Evolutionary conservation across 345 rosid genomes (phyloP).

Genomic region (Mallotus nudiflorus): DNA sequence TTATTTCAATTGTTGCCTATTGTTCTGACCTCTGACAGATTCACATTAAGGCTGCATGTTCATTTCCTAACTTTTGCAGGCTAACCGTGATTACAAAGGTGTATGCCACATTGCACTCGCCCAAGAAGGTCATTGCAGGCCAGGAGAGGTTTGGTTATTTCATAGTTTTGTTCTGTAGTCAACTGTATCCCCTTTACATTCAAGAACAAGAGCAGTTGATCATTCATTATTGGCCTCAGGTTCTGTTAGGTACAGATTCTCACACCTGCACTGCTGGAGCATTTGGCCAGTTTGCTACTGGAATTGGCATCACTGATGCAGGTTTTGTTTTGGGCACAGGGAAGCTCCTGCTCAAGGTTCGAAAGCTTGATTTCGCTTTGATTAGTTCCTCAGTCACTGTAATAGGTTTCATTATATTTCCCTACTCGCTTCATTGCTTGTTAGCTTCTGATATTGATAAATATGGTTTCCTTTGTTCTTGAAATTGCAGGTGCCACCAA

Average conservation of each 20-base stretch:
- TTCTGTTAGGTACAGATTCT: slow-evolving; percentile 83
- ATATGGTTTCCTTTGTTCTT: slow-evolving; percentile 1
- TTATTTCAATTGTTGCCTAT: not conserved
- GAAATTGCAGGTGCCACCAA: slow-evolving; percentile 78
- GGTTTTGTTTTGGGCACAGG: slow-evolving; percentile 93
- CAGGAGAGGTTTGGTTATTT: slow-evolving; percentile 75
- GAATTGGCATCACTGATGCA: slow-evolving; percentile 97
- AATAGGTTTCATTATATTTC: no score
- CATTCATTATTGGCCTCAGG: slow-evolving; percentile 39
- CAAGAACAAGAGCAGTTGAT: not conserved
- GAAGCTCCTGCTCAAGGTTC: slow-evolving; percentile 89
- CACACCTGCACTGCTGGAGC: slow-evolving; percentile 98
- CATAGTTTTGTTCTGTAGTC: not conserved
- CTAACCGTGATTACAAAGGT: slow-evolving; percentile 96
- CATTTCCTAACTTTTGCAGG: slow-evolving; percentile 49
- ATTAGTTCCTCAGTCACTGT: not conserved
- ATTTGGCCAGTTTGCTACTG: slow-evolving; percentile 96
- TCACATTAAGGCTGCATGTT: slow-evolving; percentile 4
- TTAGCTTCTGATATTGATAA: no score
- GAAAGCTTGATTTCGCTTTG: not conserved
- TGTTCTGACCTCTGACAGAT: not conserved
- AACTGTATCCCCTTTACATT: slow-evolving; percentile 3
- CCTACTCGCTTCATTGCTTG: not conserved
- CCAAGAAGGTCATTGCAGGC: slow-evolving; percentile 99
- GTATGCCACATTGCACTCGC: slow-evolving; percentile 98